Evolutionary conservation across 768 basidiomycete genomes (phyloP).

Genomic region (Termitomyces sp.): DNA sequence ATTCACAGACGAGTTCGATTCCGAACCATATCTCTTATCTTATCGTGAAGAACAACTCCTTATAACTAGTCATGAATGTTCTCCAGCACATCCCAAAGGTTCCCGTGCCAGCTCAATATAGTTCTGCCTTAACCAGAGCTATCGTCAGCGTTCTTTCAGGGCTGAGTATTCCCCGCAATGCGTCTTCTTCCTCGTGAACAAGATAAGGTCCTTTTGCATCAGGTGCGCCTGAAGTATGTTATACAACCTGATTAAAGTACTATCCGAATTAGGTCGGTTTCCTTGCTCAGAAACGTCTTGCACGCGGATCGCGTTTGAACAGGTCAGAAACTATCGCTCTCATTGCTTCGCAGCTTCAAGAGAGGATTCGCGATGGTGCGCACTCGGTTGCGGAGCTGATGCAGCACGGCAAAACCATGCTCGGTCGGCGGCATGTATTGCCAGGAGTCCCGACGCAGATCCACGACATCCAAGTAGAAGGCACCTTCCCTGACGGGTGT

Average conservation of each 20-base stretch:
- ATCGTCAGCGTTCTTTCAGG: neutral
- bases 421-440: constrained; percentile 87
- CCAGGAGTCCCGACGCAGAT: constrained; percentile 71
- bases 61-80: neutral
- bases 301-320: constrained; percentile 88
- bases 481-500: constrained; percentile 85
- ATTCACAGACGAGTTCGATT: too few species aligned
- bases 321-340: constrained; percentile 84
- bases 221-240: constrained; percentile 29
- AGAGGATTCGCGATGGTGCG: constrained; percentile 87
- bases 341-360: constrained; percentile 90
- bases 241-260: neutral
- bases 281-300: constrained; percentile 91
- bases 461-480: constrained; percentile 91
- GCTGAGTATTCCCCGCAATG: constrained; percentile 33
- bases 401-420: constrained; percentile 84
- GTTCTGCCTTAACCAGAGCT: neutral
- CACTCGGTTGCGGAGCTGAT: constrained; percentile 88
- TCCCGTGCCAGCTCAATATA: neutral
- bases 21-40: constrained; percentile 10
- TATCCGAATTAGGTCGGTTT: constrained; percentile 57
- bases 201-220: constrained; percentile 71
- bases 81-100: neutral
- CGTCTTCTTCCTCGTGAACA: constrained; percentile 70
- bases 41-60: neutral